Evolutionary conservation across 192 early-diverging fungal genomes (phyloP), one percentile per base, ranked within the genome.

Genomic region (Dimargaris xerosporica): DNA sequence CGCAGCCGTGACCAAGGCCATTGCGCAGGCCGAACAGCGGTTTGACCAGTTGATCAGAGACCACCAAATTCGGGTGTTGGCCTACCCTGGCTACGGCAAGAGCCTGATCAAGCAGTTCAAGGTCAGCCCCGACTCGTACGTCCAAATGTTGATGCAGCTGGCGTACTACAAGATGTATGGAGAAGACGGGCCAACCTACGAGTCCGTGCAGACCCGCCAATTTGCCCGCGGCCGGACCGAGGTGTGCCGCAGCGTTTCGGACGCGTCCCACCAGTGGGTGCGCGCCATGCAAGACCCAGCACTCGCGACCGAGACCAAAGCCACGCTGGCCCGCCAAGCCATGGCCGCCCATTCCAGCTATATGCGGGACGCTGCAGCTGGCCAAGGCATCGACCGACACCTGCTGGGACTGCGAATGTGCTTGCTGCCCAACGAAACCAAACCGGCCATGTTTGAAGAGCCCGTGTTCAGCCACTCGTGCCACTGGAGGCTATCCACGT

Each of bases 201-300:
- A 99, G 73, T 84, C 84, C 65, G 92, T 89, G 43, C 86, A 88
- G 78, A 94, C 90, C 30, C 80, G 90, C 67, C 89, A 88, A 76
- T 99, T 89, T 78, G 82, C 81, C 45, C 91, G 82, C 53, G 96
- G 96, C 26, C 86, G 96, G 66, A 99, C 96, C 28, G 96, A 99
- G 70, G 93, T 91, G 9, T 85, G 86, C 70, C 82, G 96, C 47
- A 82, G 85, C 29, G 86, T 91, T 50, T 79, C 78, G 17, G 73
- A 67, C 39, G 94, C 96, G 48, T 82, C 78, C 63, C 80, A 82
- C 23, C 79, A 73, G 1, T 98, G 86, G 83, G 93, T 94, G 58
- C 83, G 85, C 59, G 71, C 90, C 25, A 93, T 96, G 95, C 82
- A 86, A 67, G 73, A 89, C 59, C 72, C 82, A 12, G 44, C 63